These are phyloP conservation scores for Imleria badia DNA, from an alignment of 768 basidiomycete genomes.

Conservation along the genomic window DNA sequence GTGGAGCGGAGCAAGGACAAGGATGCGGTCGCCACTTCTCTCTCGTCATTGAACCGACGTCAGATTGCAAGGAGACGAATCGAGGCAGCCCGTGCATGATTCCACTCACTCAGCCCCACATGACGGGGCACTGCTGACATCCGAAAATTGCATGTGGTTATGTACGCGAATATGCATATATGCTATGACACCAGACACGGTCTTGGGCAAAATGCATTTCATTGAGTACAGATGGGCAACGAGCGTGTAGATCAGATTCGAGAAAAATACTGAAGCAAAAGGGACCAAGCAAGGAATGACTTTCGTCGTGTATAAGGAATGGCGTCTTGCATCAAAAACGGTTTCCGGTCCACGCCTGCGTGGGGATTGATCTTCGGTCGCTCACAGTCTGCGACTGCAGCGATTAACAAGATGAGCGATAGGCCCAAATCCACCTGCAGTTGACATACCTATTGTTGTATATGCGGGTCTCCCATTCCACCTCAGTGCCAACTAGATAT, in stretches of 20 bases:
- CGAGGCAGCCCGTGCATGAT: slow-evolving; percentile 71
- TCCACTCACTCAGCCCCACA: slow-evolving; percentile 17
- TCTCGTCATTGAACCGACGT: slow-evolving; percentile 77
- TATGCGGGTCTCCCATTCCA: slow-evolving; percentile 28
- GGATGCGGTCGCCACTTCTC: slow-evolving; percentile 46
- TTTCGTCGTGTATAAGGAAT: neutral
- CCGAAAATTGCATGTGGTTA: slow-evolving; percentile 17
- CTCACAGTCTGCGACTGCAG: slow-evolving; percentile 12
- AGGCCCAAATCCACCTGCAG: neutral
- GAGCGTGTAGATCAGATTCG: slow-evolving; percentile 3
- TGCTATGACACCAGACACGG: slow-evolving; percentile 22
- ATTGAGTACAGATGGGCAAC: neutral
- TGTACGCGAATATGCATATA: slow-evolving; percentile 33
- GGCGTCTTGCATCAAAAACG: neutral
- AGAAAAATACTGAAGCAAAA: neutral
- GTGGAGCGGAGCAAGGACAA: slow-evolving; percentile 94
- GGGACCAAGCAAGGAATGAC: neutral
- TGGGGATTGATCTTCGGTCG: neutral
- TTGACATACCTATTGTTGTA: slow-evolving; percentile 28
- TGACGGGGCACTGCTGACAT: slow-evolving; percentile 17
- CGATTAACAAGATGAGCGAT: neutral
- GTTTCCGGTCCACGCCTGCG: neutral
- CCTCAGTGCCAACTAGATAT: slow-evolving; percentile 29
- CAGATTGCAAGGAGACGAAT: slow-evolving; percentile 87
- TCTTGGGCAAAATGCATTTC: neutral